Evolutionary conservation across 495 filamentous ascomycete genomes (phyloP), one percentile per base, ranked within the genome.

Genomic region (Lindgomyces ingoldianus): DNA sequence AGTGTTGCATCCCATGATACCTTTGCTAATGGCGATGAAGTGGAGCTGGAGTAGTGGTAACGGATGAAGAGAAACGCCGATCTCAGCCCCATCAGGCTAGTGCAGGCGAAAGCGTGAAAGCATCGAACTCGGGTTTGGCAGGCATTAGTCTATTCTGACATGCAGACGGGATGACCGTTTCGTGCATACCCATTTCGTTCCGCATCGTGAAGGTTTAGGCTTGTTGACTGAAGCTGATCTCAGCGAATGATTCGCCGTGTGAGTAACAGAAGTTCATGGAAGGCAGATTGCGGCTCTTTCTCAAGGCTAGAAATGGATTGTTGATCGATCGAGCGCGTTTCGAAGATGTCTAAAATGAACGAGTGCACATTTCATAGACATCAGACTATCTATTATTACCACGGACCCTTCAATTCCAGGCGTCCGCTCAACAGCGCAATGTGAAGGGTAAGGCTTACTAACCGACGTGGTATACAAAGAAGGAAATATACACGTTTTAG

Each of bases 391-490:
- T 57, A 64, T 64, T 50, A 64, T 57, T 64, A 50, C 30, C 44
- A 41, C 29, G 45, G 19, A 58, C 52, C 39, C 61, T 54, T 62
- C 51, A 24, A n/a, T 52, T 50, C 54, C 55, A 60, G 62, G 54
- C 47, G 47, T 60, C 47, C 61, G 60, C 8, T 56, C 30, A 25
- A 61, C 48, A 29, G 58, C 58, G 58, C 46, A 48, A 61, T 53
- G 6, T 16, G 24, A 52, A 48, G 46, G 58, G 27, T 52, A 61
- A 55, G 29, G 51, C 33, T 55, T 30, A 9, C 27, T 49, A 57
- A 52, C 52, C 6, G 52, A 69, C 44, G 48, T 58, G 54, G 65
- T 56, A 63, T 64, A 60, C 53, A 69, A 52, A 51, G 16, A 18
- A 55, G 21, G 22, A 6, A 22, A 66, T 64, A 55, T 53, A 69